Conservation (phyloP, 306 rosid genomes). For the Pyrus pyrifolia region DNA sequence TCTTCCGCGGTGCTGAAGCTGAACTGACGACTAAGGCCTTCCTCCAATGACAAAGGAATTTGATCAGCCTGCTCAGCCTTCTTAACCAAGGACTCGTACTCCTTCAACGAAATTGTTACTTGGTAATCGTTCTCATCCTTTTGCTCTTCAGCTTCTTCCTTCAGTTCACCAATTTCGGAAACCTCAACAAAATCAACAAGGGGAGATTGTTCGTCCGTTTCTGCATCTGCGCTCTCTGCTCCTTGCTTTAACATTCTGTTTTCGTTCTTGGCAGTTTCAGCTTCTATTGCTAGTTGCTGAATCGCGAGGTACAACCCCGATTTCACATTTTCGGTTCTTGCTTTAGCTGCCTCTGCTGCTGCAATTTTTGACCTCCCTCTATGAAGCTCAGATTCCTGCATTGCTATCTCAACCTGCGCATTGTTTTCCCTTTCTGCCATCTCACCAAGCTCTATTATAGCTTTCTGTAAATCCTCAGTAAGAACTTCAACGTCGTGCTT, state of each 20-base stretch:
- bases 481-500: constrained; percentile 30
- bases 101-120: constrained; percentile 29
- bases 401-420: constrained; percentile 47
- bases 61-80: constrained; percentile 16
- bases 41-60: constrained; percentile 10
- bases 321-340: constrained; percentile 18
- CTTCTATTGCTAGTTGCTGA: constrained; percentile 30
- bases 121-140: constrained; percentile 14
- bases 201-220: constrained; percentile 8
- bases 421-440: constrained; percentile 24
- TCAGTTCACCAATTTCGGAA: background rate
- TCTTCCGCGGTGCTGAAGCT: background rate
- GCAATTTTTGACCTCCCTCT: constrained; percentile 25
- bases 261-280: constrained; percentile 24
- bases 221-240: constrained; percentile 13
- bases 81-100: constrained; percentile 20
- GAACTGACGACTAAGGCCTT: constrained; percentile 7
- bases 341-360: constrained; percentile 31
- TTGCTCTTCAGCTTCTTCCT: constrained; percentile 16
- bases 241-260: constrained; percentile 18
- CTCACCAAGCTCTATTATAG: constrained; percentile 33
- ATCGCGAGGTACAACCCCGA: constrained; percentile 26
- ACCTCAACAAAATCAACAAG: background rate
- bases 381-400: constrained; percentile 51
- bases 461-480: constrained; percentile 29